Evolutionary conservation across 2,329 filamentous ascomycete genomes (phyloP).

Genomic region (Aureobasidium leucospermi): DNA sequence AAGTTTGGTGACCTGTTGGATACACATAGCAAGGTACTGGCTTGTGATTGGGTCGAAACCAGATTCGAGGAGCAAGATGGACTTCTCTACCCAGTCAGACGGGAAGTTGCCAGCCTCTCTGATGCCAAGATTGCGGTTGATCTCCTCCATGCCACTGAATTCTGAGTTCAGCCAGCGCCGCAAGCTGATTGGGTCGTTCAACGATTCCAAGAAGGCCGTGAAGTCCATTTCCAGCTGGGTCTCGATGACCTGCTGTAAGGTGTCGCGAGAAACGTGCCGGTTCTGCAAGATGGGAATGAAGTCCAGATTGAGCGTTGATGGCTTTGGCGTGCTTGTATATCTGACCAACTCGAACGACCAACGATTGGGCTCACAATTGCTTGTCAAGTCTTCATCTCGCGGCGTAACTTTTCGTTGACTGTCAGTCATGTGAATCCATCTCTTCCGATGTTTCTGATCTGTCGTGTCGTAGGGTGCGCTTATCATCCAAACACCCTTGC

Average conservation of each 20-base stretch:
- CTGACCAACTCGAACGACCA: conserved; percentile 60
- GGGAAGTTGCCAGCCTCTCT: conserved; percentile 47
- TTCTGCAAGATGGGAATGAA: conserved; percentile 62
- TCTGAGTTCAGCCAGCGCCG: conserved; percentile 48
- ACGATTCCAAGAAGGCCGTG: conserved; percentile 42
- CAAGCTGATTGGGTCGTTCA: conserved; percentile 45
- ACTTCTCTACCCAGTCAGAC: conserved; percentile 40
- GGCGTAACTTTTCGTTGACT: conserved; percentile 63
- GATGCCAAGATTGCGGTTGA: conserved; percentile 21
- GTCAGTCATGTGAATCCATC: conserved; percentile 57
- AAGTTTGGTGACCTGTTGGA: conserved; percentile 41
- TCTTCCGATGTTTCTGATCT: conserved; percentile 33
- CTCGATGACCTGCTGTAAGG: conserved; percentile 44
- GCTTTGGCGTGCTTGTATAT: conserved; percentile 38
- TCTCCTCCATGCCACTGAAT: conserved; percentile 34
- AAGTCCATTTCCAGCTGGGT: conserved; percentile 48
- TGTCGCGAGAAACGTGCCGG: conserved; percentile 41
- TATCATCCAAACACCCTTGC: conserved; percentile 69
- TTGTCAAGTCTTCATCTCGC: conserved; percentile 40
- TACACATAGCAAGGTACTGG: conserved; percentile 24
- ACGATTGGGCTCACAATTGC: conserved; percentile 38
- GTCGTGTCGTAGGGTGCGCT: conserved; percentile 43
- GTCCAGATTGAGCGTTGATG: conserved; percentile 57
- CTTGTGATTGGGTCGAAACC: conserved; percentile 20
- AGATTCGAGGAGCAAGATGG: conserved; percentile 48